phyloP scores from a whole-genome alignment of 129 eudicot genomes.

The carrot (Daucus carota) region DNA sequence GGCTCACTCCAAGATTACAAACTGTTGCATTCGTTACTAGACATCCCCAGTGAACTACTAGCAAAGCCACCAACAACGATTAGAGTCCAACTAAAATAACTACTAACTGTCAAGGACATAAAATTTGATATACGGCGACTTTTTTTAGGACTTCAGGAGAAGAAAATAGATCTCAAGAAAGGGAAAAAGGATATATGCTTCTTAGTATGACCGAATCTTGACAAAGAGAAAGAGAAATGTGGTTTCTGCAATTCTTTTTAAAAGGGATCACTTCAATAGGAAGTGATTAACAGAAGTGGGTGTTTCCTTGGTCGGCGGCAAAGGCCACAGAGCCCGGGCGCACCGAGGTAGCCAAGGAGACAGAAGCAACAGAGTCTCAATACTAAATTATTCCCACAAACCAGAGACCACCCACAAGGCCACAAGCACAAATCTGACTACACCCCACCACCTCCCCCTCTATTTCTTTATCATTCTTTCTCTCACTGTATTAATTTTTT shows the following conservation, averaged over 20 bases:
- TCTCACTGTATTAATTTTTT: slow-evolving; percentile 14
- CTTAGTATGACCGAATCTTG: slow-evolving; percentile 56
- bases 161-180: slow-evolving; percentile 42
- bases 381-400: slow-evolving; percentile 60
- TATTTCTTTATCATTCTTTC: slow-evolving; percentile 25
- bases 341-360: slow-evolving; percentile 81
- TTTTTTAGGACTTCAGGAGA: slow-evolving; percentile 18
- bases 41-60: slow-evolving; percentile 22
- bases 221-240: slow-evolving; percentile 29
- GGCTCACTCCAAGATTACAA: slow-evolving; percentile 9
- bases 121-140: slow-evolving; percentile 18
- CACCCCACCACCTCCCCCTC: slow-evolving; percentile 28
- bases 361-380: slow-evolving; percentile 61
- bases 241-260: slow-evolving; percentile 12
- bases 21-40: slow-evolving; percentile 4
- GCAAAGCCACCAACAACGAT: slow-evolving; percentile 28
- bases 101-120: slow-evolving; percentile 30
- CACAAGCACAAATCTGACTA: slow-evolving; percentile 58
- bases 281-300: slow-evolving; percentile 39
- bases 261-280: slow-evolving; percentile 34
- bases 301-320: slow-evolving; percentile 92
- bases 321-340: slow-evolving; percentile 83
- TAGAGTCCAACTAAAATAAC: slow-evolving; percentile 20
- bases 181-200: slow-evolving; percentile 46
- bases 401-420: slow-evolving; percentile 27